Percentiles rank a stretch among this genome's conserved stretches.
Conservation (phyloP, 73 alveolate species). For the Tetrahymena malaccensis region DNA sequence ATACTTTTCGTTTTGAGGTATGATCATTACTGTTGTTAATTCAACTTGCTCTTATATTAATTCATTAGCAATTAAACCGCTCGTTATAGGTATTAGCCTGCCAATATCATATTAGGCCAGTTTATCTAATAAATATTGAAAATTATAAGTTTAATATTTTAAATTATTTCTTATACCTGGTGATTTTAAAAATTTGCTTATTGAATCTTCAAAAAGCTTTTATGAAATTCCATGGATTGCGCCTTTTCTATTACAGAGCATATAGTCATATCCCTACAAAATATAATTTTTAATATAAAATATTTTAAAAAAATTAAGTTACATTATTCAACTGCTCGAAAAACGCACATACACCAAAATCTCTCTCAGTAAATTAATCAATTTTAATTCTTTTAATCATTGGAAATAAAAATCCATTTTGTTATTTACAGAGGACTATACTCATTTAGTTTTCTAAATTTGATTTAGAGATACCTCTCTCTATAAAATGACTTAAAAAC, state of each 20-base stretch:
- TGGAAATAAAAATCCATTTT: not conserved
- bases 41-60: not conserved
- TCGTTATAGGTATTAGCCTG: not conserved
- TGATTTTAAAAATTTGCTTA: not conserved
- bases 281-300: not conserved
- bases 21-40: not conserved
- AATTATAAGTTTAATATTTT: not conserved
- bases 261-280: not conserved
- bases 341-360: not conserved
- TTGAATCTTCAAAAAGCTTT: not conserved
- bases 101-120: not conserved
- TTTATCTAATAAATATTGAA: not conserved
- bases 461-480: not conserved
- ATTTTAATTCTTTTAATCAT: not conserved
- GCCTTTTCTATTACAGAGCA: not conserved
- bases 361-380: not conserved
- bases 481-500: not conserved
- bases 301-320: not conserved
- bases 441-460: not conserved
- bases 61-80: not conserved
- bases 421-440: not conserved
- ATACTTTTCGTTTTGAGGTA: not conserved
- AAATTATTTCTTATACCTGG: not conserved
- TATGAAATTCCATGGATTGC: not conserved
- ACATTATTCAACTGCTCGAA: not conserved